A percentile compares a stretch with the other conserved stretches of the same genome.
phyloP scores from a whole-genome alignment of 73 alveolate genomes.

The Paramecium tetraurelia region DNA sequence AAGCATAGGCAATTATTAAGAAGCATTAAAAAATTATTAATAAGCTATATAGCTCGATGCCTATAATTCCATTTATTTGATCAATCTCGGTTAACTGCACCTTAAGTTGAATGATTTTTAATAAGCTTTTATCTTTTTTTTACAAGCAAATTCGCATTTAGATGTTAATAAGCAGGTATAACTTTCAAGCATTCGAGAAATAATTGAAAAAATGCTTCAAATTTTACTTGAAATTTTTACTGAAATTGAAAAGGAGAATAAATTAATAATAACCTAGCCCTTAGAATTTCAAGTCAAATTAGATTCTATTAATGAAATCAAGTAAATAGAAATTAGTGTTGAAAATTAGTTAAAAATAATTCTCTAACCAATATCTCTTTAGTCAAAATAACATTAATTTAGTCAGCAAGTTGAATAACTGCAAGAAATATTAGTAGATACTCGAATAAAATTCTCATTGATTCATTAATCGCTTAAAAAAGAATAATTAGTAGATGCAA shows the following conservation, averaged over 20 bases:
- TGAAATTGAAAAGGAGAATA: not conserved
- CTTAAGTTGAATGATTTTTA: not conserved
- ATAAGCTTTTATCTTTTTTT: not conserved
- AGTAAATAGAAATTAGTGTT: not conserved
- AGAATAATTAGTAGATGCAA: not conserved
- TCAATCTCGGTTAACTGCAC: not conserved
- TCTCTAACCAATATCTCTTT: not conserved
- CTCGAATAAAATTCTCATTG: not conserved
- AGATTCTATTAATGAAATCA: not conserved
- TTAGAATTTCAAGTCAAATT: not conserved
- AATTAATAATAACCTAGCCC: not conserved
- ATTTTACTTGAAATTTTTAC: not conserved
- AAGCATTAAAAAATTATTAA: not conserved
- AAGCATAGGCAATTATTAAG: not conserved
- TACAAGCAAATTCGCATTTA: not conserved
- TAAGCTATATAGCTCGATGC: not conserved
- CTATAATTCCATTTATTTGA: not conserved
- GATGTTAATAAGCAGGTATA: not conserved
- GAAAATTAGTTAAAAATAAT: not conserved
- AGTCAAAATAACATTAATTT: not conserved
- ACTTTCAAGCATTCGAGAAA: not conserved
- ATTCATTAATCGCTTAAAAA: not conserved
- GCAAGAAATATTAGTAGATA: not conserved
- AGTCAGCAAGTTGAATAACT: not conserved
- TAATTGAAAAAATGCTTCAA: not conserved